phyloP scores from a whole-genome alignment of 2,329 filamentous ascomycete genomes.

The Xylariaceae sp. region DNA sequence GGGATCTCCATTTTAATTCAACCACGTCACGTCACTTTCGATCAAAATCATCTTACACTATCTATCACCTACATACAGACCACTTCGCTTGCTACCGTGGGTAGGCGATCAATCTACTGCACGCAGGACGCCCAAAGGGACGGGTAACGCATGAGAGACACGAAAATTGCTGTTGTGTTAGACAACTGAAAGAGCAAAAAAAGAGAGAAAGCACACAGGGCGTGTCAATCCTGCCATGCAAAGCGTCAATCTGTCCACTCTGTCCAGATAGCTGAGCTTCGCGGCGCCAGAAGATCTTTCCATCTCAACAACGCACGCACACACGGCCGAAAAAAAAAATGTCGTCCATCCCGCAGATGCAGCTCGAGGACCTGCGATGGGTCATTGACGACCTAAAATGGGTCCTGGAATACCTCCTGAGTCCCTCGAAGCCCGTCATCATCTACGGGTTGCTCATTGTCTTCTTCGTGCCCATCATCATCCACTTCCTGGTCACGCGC shows the following conservation, averaged over 20 bases:
- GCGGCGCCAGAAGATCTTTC: neutral
- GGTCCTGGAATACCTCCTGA: slow-evolving; percentile 50
- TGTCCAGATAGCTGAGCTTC: neutral
- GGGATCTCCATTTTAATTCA: too few species aligned
- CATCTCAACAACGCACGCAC: neutral
- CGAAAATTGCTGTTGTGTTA: too few species aligned
- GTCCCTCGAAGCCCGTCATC: slow-evolving; percentile 58
- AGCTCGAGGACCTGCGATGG: too few species aligned
- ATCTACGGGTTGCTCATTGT: slow-evolving; percentile 65
- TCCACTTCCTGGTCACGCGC: slow-evolving; percentile 71
- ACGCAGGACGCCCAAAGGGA: too few species aligned
- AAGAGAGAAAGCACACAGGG: neutral
- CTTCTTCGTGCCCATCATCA: slow-evolving; percentile 65
- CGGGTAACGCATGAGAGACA: too few species aligned
- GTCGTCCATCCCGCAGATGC: slow-evolving; percentile 25
- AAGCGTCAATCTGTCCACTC: neutral
- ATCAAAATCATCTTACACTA: too few species aligned
- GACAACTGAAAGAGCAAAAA: neutral
- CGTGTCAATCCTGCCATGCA: neutral
- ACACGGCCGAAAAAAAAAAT: slow-evolving; percentile 3
- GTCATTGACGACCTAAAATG: slow-evolving; percentile 31
- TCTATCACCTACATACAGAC: too few species aligned
- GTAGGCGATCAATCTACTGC: too few species aligned
- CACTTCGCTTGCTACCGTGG: too few species aligned
- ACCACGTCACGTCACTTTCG: too few species aligned